phyloP scores from a whole-genome alignment of 306 rosid species.

The Gillenia trifoliata region DNA sequence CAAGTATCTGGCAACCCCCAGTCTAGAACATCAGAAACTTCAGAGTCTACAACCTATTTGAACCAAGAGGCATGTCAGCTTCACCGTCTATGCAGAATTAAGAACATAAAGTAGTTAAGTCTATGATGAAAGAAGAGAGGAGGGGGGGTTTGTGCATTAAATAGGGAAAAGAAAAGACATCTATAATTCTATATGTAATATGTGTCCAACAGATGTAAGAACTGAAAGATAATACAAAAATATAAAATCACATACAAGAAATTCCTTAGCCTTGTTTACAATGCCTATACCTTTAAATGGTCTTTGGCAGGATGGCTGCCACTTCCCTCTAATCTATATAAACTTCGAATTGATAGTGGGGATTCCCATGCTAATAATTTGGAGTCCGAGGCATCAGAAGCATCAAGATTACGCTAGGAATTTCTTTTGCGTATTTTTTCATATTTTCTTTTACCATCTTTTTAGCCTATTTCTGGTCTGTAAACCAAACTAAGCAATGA shows the following conservation, averaged over 20 bases:
- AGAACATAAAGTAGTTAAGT: background rate
- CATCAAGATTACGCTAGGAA: background rate
- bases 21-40: constrained; percentile 38
- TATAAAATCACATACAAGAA: background rate
- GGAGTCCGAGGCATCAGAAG: background rate
- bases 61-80: constrained; percentile 19
- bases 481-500: background rate
- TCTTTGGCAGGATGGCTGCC: background rate
- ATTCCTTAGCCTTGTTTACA: background rate
- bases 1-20: constrained; percentile 47
- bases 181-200: background rate
- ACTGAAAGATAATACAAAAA: background rate
- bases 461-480: background rate
- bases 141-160: background rate
- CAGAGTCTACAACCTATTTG: constrained; percentile 50
- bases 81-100: background rate
- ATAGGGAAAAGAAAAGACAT: background rate
- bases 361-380: background rate
- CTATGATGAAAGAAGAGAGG: too few species aligned
- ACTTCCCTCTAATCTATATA: background rate
- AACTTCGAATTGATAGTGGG: background rate
- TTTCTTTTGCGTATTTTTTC: background rate
- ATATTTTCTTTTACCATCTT: background rate
- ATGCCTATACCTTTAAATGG: background rate
- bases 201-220: background rate